Evolutionary conservation across 179 eudicot genomes (phyloP), one percentile per base, ranked within the genome.

Genomic region (Beta corolliflora): DNA sequence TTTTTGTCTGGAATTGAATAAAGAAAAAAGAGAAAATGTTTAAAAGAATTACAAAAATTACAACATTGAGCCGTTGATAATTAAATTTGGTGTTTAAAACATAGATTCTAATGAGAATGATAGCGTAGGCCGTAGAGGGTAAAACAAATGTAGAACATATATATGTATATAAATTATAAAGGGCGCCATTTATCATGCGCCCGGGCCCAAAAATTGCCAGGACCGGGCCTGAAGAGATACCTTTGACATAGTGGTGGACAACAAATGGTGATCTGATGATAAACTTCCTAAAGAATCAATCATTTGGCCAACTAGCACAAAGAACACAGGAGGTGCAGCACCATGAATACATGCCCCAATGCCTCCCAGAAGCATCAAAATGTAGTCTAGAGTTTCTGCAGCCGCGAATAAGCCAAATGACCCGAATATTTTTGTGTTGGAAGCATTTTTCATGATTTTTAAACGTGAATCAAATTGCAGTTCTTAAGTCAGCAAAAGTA

Each of bases 301-400:
- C 89, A 91, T 80, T 55, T 81, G 84, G 12, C 92, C 94, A 74
- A 91, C 87, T 54, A 91, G 82, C 44, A 91, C 12, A 71, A 89
- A 91, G 85, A 91, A 90, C 9, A 86, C 85, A 15, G 94, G 92
- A 75, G 87, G 85, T 12, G 86, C 86, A 80, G 91, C 87, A 53
- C 94, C 94, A 70, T 91, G 94, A 50, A 88, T 25, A 80, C 89
- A 86, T 2, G 94, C 89, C 36, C 91, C 94, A 55, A 90, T 45
- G 81, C 91, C 77, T 60, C 94, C 94, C 7, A 88, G 45, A 23
- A 91, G 67, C 94, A 91, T 91, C 84, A 91, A 78, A 3, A 89
- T 4, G 66, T 70, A 87, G 77, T 91, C 94, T 1, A 82, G 19
- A 11, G 59, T 70, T 76, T 91, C 91, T 15, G 94, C 92, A 31